These are phyloP conservation scores for Xanthoparmelia taractica DNA, from an alignment of 495 filamentous ascomycete genomes.

Conservation along the genomic window DNA sequence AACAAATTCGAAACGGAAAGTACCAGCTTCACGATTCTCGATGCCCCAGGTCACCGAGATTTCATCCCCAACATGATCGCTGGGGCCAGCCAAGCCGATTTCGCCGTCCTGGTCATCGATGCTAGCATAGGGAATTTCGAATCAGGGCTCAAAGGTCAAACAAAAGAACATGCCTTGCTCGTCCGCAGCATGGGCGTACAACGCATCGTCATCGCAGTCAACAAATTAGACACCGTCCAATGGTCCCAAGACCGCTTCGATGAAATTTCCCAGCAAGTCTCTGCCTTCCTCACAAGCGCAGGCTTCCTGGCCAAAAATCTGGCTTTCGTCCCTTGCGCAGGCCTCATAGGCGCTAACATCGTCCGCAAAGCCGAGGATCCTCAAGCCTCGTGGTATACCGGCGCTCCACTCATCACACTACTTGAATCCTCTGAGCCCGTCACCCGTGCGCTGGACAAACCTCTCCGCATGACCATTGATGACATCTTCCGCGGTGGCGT, in stretches of 20 bases:
- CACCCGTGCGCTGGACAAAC: conserved; percentile 63
- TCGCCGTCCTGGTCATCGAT: conserved; percentile 91
- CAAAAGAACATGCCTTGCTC: conserved; percentile 84
- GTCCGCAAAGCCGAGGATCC: conserved; percentile 50
- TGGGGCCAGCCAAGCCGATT: conserved; percentile 90
- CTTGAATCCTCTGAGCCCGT: conserved; percentile 72
- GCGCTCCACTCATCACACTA: conserved; percentile 70
- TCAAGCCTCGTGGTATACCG: conserved; percentile 66
- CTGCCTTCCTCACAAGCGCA: conserved; percentile 70
- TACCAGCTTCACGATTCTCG: conserved; percentile 85
- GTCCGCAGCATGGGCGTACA: conserved; percentile 89
- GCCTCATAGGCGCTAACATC: conserved; percentile 81
- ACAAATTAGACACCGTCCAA: conserved; percentile 80
- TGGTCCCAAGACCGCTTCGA: conserved; percentile 78
- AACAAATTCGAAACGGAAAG: conserved; percentile 85
- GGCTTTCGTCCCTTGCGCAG: conserved; percentile 80
- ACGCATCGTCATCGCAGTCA: conserved; percentile 79
- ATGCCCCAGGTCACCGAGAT: conserved; percentile 89
- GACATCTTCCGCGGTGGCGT: conserved; percentile 76
- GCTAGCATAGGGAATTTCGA: conserved; percentile 83
- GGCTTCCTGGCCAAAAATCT: conserved; percentile 75
- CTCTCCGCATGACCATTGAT: conserved; percentile 73
- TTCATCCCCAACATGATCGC: conserved; percentile 99
- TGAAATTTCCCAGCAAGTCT: conserved; percentile 77
- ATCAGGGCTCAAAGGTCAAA: conserved; percentile 87